Evolutionary conservation across 257 asterid genomes (phyloP), one percentile per base, ranked within the genome.

Genomic region (Lycium ferocissimum): DNA sequence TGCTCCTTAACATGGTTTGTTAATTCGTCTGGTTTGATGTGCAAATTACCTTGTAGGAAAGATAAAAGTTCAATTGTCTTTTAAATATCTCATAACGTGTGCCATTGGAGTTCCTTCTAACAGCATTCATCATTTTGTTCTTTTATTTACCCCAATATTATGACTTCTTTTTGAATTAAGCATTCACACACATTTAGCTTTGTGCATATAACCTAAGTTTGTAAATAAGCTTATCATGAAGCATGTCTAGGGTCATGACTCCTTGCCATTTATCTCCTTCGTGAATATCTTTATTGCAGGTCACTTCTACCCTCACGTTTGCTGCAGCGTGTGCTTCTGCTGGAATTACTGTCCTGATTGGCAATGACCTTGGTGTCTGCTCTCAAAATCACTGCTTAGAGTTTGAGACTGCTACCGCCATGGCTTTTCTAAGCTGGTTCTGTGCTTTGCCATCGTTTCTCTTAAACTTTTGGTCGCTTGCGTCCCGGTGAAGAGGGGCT

Each of bases 301-400:
- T 95, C 78, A 89, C 93, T 17, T 94, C 94, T 45, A 96, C 97
- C 91, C 94, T 96, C 78, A 96, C 92, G 58, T 96, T 96, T 91
- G 97, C 98, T 6, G 98, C 98, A 83, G 99, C 98, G 20, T 95
- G 98, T 88, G 98, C 98, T 63, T 93, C 98, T 75, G 99, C 99
- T 11, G 99, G 99, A 88, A 96, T 96, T 76, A 96, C 99, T 7
- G 99, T 96, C 67, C 94, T 96, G 33, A 93, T 96, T 0, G 97
- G 98, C 78, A 95, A 95, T 18, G 98, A 96, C 85, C 92, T 95
- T 9, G 95, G 93, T 15, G 91, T 88, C 35, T 96, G 99, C 79
- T 87, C 87, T 57, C 91, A 84, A 88, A 96, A 95, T 84, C 98
- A 94, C 87, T 96, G 99, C 90, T 87, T 93, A 54, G 91, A 95